Evolutionary conservation across 2,329 filamentous ascomycete genomes (phyloP).

Genomic region (Penicillium expansum): DNA sequence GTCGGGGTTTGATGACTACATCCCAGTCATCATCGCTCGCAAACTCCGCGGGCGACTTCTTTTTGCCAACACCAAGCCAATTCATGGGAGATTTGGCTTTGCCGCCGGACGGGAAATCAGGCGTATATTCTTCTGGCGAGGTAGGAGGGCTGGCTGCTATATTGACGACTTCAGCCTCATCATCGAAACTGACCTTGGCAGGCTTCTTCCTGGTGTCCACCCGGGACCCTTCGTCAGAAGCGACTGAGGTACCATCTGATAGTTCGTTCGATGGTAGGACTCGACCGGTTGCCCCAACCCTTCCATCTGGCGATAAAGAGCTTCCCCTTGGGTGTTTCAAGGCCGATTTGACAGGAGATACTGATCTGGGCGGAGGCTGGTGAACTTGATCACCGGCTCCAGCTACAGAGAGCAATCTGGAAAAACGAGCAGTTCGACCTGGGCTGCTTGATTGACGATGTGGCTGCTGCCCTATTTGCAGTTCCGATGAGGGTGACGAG

Average conservation of each 20-base stretch:
- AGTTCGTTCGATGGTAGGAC: slow-evolving; percentile 49
- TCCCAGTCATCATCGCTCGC: slow-evolving; percentile 51
- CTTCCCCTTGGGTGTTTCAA: slow-evolving; percentile 56
- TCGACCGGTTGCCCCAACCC: slow-evolving; percentile 20
- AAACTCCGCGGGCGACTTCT: slow-evolving; percentile 30
- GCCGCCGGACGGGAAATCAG: slow-evolving; percentile 34
- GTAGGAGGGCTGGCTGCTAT: slow-evolving; percentile 43
- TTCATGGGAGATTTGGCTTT: slow-evolving; percentile 31
- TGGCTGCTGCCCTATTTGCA: slow-evolving; percentile 14
- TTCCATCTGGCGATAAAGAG: slow-evolving; percentile 36
- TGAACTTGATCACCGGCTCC: slow-evolving; percentile 51
- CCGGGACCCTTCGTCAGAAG: slow-evolving; percentile 45
- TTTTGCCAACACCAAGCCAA: slow-evolving; percentile 40
- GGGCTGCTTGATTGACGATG: slow-evolving; percentile 46
- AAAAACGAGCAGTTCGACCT: slow-evolving; percentile 57
- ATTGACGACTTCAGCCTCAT: slow-evolving; percentile 52
- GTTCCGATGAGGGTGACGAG: slow-evolving; percentile 16
- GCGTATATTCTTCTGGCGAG: slow-evolving; percentile 39
- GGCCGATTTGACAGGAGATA: slow-evolving; percentile 62
- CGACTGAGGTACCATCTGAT: slow-evolving; percentile 55
- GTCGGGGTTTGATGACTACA: slow-evolving; percentile 57
- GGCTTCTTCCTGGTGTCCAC: slow-evolving; percentile 51
- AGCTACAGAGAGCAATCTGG: slow-evolving; percentile 50
- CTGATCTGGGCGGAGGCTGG: slow-evolving; percentile 57
- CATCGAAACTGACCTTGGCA: slow-evolving; percentile 67